Conservation (phyloP, 345 rosid genomes). For the Limnanthes douglasii region DNA sequence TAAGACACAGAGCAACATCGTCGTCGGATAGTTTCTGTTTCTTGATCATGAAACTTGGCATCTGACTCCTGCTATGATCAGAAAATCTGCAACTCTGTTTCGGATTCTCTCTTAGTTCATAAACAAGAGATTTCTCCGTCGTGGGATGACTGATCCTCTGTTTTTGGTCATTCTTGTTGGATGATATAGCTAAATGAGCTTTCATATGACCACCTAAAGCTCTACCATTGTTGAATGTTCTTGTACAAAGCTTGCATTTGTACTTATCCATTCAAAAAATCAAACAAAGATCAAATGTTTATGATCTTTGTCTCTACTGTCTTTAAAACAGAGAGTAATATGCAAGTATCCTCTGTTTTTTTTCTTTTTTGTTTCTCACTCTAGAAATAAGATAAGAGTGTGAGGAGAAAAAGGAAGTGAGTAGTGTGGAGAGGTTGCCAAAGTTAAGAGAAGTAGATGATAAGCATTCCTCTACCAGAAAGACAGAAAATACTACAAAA, state of each 20-base stretch:
- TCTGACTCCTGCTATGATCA: conserved; percentile 50
- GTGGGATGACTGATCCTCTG: conserved; percentile 36
- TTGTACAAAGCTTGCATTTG: conserved; percentile 70
- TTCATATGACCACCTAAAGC: conserved; percentile 97
- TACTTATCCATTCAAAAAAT: conserved; percentile 45
- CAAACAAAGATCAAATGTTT: conserved; percentile 9
- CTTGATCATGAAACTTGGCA: conserved; percentile 9
- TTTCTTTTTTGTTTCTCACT: conserved; percentile 11
- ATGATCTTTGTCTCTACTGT: background rate
- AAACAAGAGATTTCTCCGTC: conserved; percentile 24
- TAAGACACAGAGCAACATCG: conserved; percentile 77
- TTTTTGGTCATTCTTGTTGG: too few species aligned
- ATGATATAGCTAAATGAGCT: conserved; percentile 57
- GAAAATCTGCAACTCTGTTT: conserved; percentile 43
- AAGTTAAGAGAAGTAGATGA: conserved; percentile 90
- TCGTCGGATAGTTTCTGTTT: conserved; percentile 36
- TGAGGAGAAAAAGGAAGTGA: conserved; percentile 4
- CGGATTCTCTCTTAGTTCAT: conserved; percentile 65
- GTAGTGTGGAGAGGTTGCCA: conserved; percentile 20
- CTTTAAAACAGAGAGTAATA: too few species aligned
- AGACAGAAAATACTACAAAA: too few species aligned
- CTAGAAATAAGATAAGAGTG: conserved; percentile 8
- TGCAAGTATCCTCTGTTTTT: conserved; percentile 3
- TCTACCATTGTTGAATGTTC: conserved; percentile 68
- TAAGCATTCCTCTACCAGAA: conserved; percentile 93